These are phyloP conservation scores for Kwoniella shivajii DNA, from an alignment of 1,284 basidiomycete genomes.

Conservation along the genomic window DNA sequence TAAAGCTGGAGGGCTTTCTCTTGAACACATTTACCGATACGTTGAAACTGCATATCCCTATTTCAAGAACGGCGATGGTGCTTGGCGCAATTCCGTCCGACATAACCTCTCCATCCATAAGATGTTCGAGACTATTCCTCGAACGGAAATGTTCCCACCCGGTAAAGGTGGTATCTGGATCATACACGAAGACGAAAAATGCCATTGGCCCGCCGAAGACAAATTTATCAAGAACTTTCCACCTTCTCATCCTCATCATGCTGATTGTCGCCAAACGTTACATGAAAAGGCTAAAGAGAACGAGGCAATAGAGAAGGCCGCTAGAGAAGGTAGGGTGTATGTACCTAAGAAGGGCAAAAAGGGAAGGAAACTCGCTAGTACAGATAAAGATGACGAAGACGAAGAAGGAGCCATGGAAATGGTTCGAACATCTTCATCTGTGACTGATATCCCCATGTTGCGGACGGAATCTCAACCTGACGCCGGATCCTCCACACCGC, in stretches of 20 bases:
- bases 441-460: constrained; percentile 8
- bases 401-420: constrained; percentile 21
- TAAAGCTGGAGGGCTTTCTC: constrained; percentile 76
- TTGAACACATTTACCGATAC: constrained; percentile 95
- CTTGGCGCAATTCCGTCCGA: constrained; percentile 88
- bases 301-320: constrained; percentile 45
- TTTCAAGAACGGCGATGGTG: constrained; percentile 89
- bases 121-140: constrained; percentile 66
- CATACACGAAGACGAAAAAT: constrained; percentile 51
- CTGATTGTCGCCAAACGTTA: constrained; percentile 44
- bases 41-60: constrained; percentile 91
- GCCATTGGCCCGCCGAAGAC: constrained; percentile 48
- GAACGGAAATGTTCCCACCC: constrained; percentile 49
- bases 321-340: constrained; percentile 42
- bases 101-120: constrained; percentile 85
- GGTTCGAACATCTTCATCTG: constrained; percentile 21
- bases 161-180: constrained; percentile 55
- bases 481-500: constrained; percentile 5
- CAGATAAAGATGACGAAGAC: constrained; percentile 23
- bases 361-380: constrained; percentile 28
- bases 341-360: constrained; percentile 52
- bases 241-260: constrained; percentile 42
- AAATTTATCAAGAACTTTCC: constrained; percentile 54
- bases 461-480: constrained; percentile 2
- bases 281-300: constrained; percentile 46